Base-by-base conservation (phyloP, 1,284 basidiomycete species). In the Ganoderma lingzhi region DNA sequence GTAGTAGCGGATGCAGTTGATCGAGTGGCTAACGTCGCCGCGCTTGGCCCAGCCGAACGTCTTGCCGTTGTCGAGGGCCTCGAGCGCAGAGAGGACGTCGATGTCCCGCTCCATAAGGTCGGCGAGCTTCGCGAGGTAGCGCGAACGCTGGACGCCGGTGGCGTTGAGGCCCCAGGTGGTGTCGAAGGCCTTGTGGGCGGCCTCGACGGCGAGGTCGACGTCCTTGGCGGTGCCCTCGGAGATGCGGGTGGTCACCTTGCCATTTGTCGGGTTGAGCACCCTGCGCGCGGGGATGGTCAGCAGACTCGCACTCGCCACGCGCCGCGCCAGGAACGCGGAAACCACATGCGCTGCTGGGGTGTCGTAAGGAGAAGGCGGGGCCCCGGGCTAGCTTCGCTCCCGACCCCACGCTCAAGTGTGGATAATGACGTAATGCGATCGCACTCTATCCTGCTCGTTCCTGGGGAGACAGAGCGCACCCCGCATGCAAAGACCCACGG, bases 251-350 rank as follows among this genome's bases (percentile, higher is more conserved):
- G 93, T 86, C 62, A 89, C 76, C 80, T 93, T 89, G 70, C 94
- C 96, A 44, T 83, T 95, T 4, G 92, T 86, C 85, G 95, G 95
- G 83, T 96, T 95, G 81, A 93, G 81, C 58, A 96, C 87, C 70
- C 92, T 94, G 78, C 17, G 78, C 17, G 53, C 12, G 53, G 39
- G n/a, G n/a, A n/a, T n/a, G 28, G n/a, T 61, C 19, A 61, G 41
- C 23, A 17, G n/a, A 9, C 35, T 35, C 3, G 35, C 6, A 3
- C 35, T 35, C 35, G 6, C 39, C 9, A 3, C 55, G 32, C 12
- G 12, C 6, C 15, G 55, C 32, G 30, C 55, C 51, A 55, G 12
- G n/a, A 23, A 10, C n/a, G 51, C 2, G 14, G 35, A 41, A 3
- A 8, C 6, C 6, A 8, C 39, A 10, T 15, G 42, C 42, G 42